Percentiles rank a stretch among this genome's conserved stretches.
Evolutionary conservation across 1,284 basidiomycete species (phyloP).

Genomic region (Sanguinoderma infundibulare): DNA sequence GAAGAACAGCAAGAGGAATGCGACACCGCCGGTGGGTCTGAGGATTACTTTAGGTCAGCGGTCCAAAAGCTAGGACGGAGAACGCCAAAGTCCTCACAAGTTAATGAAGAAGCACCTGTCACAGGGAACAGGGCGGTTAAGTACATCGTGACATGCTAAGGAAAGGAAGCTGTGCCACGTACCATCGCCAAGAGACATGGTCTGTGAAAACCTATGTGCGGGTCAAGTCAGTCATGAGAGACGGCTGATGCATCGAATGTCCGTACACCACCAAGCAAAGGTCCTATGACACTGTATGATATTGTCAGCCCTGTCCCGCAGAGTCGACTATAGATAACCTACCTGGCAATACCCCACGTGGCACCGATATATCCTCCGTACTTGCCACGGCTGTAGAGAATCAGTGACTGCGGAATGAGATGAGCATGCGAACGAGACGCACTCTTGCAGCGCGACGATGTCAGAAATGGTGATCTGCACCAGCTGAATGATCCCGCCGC

Average conservation of each 20-base stretch:
- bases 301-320: conserved; percentile 2
- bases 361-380: conserved; percentile 77
- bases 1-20: conserved; percentile 73
- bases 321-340: conserved; percentile 4
- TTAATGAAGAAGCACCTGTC: conserved; percentile 78
- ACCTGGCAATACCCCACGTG: conserved; percentile 81
- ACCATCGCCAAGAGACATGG: conserved; percentile 79
- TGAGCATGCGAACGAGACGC: conserved; percentile 32
- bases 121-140: not conserved
- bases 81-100: conserved; percentile 46
- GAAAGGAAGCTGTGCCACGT: conserved; percentile 19
- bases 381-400: conserved; percentile 63
- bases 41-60: conserved; percentile 1
- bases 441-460: conserved; percentile 80
- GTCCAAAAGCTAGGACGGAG: not conserved
- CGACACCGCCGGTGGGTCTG: conserved; percentile 79
- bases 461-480: conserved; percentile 79
- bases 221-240: conserved; percentile 6
- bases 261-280: conserved; percentile 73
- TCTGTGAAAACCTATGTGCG: conserved; percentile 61
- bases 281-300: conserved; percentile 68
- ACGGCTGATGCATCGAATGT: conserved; percentile 8
- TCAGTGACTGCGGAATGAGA: not conserved
- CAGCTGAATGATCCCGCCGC: conserved; percentile 74
- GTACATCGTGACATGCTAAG: not conserved